Evolutionary conservation across 306 rosid species (phyloP).

Genomic region (Vigna trinervia): DNA sequence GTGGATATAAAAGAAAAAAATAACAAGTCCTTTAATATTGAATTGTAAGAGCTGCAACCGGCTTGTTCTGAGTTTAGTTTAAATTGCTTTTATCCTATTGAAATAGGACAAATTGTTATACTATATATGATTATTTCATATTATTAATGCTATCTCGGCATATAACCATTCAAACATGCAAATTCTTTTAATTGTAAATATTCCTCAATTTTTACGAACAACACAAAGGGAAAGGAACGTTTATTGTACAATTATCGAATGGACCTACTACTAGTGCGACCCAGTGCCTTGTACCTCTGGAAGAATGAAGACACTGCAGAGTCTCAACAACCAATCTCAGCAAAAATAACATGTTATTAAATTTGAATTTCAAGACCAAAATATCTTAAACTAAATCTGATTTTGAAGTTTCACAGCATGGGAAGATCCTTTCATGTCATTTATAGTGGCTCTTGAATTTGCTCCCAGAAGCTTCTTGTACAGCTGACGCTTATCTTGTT

Average conservation of each 20-base stretch:
- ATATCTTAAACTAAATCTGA: conserved; percentile 29
- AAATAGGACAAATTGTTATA: background rate
- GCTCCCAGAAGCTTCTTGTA: conserved; percentile 6
- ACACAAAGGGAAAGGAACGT: too few relatives aligned
- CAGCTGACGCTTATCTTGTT: conserved; percentile 39
- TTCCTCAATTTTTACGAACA: too few relatives aligned
- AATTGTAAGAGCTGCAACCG: conserved; percentile 5
- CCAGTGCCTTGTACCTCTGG: background rate
- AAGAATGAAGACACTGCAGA: conserved; percentile 11
- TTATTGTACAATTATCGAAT: background rate
- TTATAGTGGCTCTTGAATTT: conserved; percentile 36
- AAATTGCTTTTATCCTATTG: conserved; percentile 1
- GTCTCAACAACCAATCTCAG: conserved; percentile 28
- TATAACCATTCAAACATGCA: background rate
- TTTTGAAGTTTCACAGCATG: conserved; percentile 23
- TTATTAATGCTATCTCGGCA: background rate
- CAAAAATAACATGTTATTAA: background rate
- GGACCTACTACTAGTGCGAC: background rate
- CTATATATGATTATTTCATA: background rate
- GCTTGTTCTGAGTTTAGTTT: background rate
- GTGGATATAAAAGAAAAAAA: background rate
- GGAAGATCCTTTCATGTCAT: conserved; percentile 40
- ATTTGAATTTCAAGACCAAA: conserved; percentile 11
- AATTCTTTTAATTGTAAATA: background rate
- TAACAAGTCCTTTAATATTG: background rate